Evolutionary conservation across 495 filamentous ascomycete species (phyloP).

Genomic region (Aspergillus funiculosus): DNA sequence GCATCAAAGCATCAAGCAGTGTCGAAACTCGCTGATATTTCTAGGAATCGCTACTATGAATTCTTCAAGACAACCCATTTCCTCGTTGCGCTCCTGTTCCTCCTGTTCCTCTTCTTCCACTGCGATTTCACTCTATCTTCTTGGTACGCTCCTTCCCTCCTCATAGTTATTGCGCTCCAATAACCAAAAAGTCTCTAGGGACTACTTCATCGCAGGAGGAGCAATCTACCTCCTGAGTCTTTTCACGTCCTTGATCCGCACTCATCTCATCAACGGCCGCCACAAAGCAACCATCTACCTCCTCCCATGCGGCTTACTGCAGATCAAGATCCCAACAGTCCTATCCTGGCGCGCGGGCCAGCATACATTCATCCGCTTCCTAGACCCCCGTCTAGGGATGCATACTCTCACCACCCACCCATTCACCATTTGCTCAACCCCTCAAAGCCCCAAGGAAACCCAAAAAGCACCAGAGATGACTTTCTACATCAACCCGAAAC

Average conservation of each 20-base stretch:
- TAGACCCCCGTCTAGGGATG: slow-evolving; percentile 26
- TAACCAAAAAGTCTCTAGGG: slow-evolving; percentile 31
- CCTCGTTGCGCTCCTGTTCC: slow-evolving; percentile 46
- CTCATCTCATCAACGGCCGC: slow-evolving; percentile 40
- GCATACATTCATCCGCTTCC: slow-evolving; percentile 48
- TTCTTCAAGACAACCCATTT: slow-evolving; percentile 55
- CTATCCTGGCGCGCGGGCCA: slow-evolving; percentile 44
- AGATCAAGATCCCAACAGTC: slow-evolving; percentile 42
- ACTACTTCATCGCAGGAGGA: slow-evolving; percentile 56
- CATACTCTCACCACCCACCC: slow-evolving; percentile 44
- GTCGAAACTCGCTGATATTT: not conserved
- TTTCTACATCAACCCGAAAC: slow-evolving; percentile 39
- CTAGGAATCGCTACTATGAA: slow-evolving; percentile 51
- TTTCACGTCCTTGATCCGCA: slow-evolving; percentile 38
- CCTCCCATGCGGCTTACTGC: slow-evolving; percentile 37
- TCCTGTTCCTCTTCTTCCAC: slow-evolving; percentile 54
- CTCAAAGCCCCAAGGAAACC: slow-evolving; percentile 17
- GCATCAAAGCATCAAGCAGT: not conserved
- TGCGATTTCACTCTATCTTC: slow-evolving; percentile 52
- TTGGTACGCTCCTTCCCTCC: slow-evolving; percentile 32
- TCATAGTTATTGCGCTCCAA: not conserved
- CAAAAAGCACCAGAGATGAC: slow-evolving; percentile 29
- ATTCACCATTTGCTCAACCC: slow-evolving; percentile 47
- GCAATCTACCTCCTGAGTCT: slow-evolving; percentile 44
- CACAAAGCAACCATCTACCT: slow-evolving; percentile 41